Base-by-base conservation (phyloP, 441 rosid genomes). In the Bruguiera hainesii region DNA sequence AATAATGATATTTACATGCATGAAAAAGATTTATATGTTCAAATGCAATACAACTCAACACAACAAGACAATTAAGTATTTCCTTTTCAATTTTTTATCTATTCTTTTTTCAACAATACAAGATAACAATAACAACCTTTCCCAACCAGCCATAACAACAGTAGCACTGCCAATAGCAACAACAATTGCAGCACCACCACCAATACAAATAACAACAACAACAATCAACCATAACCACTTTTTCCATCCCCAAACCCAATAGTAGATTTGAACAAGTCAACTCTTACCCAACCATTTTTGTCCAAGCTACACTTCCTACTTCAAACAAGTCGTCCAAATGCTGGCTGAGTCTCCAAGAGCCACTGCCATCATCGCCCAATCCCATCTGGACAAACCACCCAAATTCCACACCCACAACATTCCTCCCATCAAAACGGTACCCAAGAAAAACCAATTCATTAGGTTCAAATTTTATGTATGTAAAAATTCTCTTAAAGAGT, bases 251-350 rank as follows among this genome's bases (percentile, higher is more conserved):
- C 26, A 86, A 75, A 46, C 75, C 90, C 42, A 73, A 82, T 10
- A 74, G 85, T 63, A 83, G 88, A 87, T 90, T 90, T 78, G 95
- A 88, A 29, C 65, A 88, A 15, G 75, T 82, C 1, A 89, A 83
- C 76, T 97, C 97, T 0, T 90, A 87, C 81, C 97, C 97, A 15
- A 96, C 97, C 5, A 95, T 97, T 55, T 95, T 95, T 71, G 97
- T 92, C 46, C 96, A 95, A 72, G 98, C 98, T 0, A 95, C 69
- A 83, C 95, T 37, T 76, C 92, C 42, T 83, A 89, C 23, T 95
- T 95, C 86, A 95, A 92, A 63, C 98, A 92, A 71, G 97, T 95
- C 7, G 99, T 95, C 62, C 98, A 94, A 76, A 85, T 94, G 97
- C 81, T 91, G 21, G 89, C 96, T 58, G 98, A 97, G 72, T 91